phyloP scores from a whole-genome alignment of 176 grass and related monocot genomes.

The Rhynchospora breviuscula region DNA sequence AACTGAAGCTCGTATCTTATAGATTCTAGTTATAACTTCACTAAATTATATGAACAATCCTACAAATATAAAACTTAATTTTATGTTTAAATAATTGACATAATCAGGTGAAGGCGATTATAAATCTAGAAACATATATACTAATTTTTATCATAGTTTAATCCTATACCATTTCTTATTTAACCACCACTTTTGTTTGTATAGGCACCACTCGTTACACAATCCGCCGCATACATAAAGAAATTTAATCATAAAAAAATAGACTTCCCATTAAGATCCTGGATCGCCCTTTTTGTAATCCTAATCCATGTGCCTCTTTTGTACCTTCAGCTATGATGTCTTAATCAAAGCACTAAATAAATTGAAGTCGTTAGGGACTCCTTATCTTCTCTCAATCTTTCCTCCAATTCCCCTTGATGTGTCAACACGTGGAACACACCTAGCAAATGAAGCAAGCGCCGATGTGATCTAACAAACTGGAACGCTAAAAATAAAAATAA shows the following conservation, averaged over 20 bases:
- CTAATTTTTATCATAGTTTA: no score
- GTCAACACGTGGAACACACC: not conserved
- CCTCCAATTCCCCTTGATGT: no score
- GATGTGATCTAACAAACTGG: not conserved
- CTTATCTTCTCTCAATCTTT: not conserved
- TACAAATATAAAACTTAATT: no score
- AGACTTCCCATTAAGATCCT: not conserved
- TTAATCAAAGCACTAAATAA: not conserved
- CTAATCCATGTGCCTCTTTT: constrained; percentile 18
- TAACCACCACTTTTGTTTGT: no score
- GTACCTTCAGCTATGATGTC: constrained; percentile 21
- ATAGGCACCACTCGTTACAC: not conserved
- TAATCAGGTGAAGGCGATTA: no score
- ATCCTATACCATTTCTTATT: no score
- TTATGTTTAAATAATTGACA: no score
- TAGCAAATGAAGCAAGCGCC: not conserved
- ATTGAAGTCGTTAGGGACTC: not conserved
- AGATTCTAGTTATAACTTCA: no score
- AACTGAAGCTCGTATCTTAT: no score
- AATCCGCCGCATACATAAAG: not conserved
- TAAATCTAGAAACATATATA: no score
- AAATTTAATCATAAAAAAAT: not conserved
- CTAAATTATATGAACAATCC: no score
- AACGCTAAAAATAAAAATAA: not conserved
- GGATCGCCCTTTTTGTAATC: not conserved